phyloP scores from a whole-genome alignment of 805 yeast genomes.

The Blastobotrys mokoenaii region DNA sequence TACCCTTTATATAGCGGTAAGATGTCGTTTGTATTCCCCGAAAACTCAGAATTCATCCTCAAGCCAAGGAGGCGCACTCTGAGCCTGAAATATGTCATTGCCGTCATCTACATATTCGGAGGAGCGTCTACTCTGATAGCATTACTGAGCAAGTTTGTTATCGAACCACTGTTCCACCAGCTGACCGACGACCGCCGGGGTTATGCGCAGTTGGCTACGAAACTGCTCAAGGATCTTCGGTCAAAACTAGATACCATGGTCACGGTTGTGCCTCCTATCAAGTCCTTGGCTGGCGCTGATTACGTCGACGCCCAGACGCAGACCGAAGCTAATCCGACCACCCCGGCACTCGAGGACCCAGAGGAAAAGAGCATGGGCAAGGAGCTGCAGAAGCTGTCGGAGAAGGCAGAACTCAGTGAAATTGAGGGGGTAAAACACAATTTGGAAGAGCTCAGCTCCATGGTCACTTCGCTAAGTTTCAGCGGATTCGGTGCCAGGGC shows the following conservation, averaged over 20 bases:
- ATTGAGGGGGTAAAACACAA: conserved; percentile 8
- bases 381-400: conserved; percentile 3
- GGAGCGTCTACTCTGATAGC: conserved; percentile 24
- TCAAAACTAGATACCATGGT: conserved; percentile 15
- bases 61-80: conserved; percentile 13
- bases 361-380: conserved; percentile 5
- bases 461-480: conserved; percentile 4
- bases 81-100: conserved; percentile 20
- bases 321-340: conserved; percentile 12
- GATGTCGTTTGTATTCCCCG: conserved; percentile 23
- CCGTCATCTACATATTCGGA: conserved; percentile 26
- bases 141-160: conserved; percentile 24
- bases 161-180: conserved; percentile 27
- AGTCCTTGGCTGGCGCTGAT: conserved; percentile 8
- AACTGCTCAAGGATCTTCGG: conserved; percentile 20
- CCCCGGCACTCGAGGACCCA: background rate
- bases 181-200: conserved; percentile 26
- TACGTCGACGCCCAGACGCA: conserved; percentile 24
- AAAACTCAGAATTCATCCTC: conserved; percentile 14
- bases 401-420: conserved; percentile 1
- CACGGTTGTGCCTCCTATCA: conserved; percentile 17
- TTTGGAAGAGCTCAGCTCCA: conserved; percentile 7
- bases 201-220: conserved; percentile 22
- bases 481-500: conserved; percentile 5
- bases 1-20: no score